Base-by-base conservation (phyloP, 306 rosid species). In the Ormosia emarginata region DNA sequence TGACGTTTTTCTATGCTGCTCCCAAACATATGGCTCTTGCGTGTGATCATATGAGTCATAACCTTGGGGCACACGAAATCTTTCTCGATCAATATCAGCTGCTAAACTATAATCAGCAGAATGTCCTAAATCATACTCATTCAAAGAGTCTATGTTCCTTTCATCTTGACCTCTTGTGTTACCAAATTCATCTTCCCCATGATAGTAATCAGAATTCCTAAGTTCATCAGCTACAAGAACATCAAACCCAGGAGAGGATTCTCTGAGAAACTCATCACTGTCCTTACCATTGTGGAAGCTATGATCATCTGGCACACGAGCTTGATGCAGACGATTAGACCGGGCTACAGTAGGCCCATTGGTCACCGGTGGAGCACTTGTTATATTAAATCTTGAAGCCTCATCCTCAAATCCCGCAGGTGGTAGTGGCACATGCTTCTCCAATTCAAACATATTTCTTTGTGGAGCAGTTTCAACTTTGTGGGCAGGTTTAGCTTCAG, bases 161-260 rank as follows among this genome's bases (percentile, higher is more conserved):
- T 90, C 92, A 33, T 92, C 94, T 75, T 82, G 97, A 80, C 84
- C 95, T 83, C 94, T 86, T 50, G 88, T 14, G 81, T 90, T 83
- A 52, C 97, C 93, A 65, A 81, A 93, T 65, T 86, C 94, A 84
- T 91, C 97, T 59, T 93, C 98, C 67, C 90, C 88, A 10, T 88
- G 89, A 30, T 88, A 91, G 83, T 93, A 96, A 57, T 90, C 98
- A 36, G 94, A 88, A 84, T 89, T 92, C 71, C 94, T 81, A n/a
- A 84, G 90, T 68, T 94, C 99, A 87, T 93, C 97, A 49, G 92
- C 99, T 10, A 96, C 99, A 71, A 96, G 99, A 79, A 96, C 99
- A 93, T 96, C 99, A 83, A 96, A 96, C 32, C 99, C 99, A 64
- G 99, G 99, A 59, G 99, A 96, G 6, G 98, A 93, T 82, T 96